Base-by-base conservation (phyloP, 163 green algal genomes). In the Scenedesmus sp. region DNA sequence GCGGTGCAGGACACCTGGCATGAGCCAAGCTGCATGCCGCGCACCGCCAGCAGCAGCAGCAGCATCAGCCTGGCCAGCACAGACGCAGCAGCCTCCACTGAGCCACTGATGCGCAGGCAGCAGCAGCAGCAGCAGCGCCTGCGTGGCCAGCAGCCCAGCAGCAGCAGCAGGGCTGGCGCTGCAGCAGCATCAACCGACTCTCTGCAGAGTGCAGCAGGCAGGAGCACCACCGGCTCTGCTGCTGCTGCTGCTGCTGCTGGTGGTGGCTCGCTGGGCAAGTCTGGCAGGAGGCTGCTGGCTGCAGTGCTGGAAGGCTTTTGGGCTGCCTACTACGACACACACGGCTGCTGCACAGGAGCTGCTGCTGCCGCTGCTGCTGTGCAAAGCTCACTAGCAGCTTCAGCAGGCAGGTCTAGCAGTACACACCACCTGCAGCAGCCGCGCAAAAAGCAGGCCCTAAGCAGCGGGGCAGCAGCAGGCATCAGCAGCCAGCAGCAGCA, bases 261-360 rank as follows among this genome's bases (percentile, higher is more conserved):
- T 56, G 86, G 56, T 20, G 87, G 13, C 56, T 87, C 59, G 55
- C 59, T 55, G 70, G 67, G 84, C 62, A 90, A 94, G 60, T 89
- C 87, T 4, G 81, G 74, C 5, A 74, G 94, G 52, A 67, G 94
- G 15, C 73, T 88, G 85, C 87, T 96, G 73, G 94, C 94, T 26
- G 85, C 88, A 9, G 84, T 93, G 56, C 82, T 96, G 57, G 94
- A 96, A 12, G 82, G 64, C 18, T 96, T 96, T 52, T 96, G 94
- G 94, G 73, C 60, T 9, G 20, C 55, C 13, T 81, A 94, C 15
- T 96, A 89, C 64, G 93, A 96, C 83, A 55, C 84, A 82, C 94
- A 96, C 66, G 94, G 94, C 26, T 59, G 34, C 62, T 34, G 56
- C 56, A 79, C 26, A 57, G 34, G 54, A 1, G 67, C 60, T 57